A percentile compares a stretch with the other conserved stretches of the same genome.
Conservation (phyloP, 805 yeast species). For the Alloascoidea africana region DNA sequence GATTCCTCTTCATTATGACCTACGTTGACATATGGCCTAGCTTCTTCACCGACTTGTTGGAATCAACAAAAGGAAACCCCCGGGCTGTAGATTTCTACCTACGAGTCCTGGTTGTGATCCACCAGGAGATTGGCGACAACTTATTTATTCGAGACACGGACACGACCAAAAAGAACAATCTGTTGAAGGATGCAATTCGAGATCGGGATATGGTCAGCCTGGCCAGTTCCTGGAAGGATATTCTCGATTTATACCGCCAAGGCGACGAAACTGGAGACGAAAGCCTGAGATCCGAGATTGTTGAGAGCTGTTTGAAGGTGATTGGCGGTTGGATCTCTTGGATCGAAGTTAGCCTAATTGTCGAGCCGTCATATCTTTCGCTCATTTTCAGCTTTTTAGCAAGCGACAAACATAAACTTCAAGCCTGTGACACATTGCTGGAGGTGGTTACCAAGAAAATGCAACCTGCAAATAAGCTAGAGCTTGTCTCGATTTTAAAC, state of each 20-base stretch:
- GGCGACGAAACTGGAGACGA: constrained; percentile 11
- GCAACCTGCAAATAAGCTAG: constrained; percentile 58
- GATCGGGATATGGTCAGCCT: constrained; percentile 54
- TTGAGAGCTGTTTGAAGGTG: constrained; percentile 42
- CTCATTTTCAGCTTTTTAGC: constrained; percentile 45
- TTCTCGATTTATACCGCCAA: constrained; percentile 26
- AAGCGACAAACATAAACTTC: constrained; percentile 30
- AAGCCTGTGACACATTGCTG: constrained; percentile 38
- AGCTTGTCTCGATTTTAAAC: constrained; percentile 53
- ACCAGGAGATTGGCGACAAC: constrained; percentile 89
- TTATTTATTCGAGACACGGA: constrained; percentile 52
- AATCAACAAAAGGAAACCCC: constrained; percentile 22
- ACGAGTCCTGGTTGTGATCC: constrained; percentile 60
- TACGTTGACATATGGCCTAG: constrained; percentile 34
- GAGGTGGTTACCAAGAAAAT: constrained; percentile 68
- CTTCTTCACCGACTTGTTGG: constrained; percentile 33
- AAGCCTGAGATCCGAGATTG: constrained; percentile 24
- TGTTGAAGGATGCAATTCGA: constrained; percentile 73
- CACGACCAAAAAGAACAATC: constrained; percentile 46
- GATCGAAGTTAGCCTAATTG: constrained; percentile 72
- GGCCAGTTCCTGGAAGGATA: constrained; percentile 51
- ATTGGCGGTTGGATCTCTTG: constrained; percentile 85
- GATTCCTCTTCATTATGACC: constrained; percentile 31
- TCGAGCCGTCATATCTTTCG: constrained; percentile 41
- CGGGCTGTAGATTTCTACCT: constrained; percentile 55